Evolutionary conservation across 352 stramenopile species (phyloP).

Genomic region (Phytopythium sindhum): DNA sequence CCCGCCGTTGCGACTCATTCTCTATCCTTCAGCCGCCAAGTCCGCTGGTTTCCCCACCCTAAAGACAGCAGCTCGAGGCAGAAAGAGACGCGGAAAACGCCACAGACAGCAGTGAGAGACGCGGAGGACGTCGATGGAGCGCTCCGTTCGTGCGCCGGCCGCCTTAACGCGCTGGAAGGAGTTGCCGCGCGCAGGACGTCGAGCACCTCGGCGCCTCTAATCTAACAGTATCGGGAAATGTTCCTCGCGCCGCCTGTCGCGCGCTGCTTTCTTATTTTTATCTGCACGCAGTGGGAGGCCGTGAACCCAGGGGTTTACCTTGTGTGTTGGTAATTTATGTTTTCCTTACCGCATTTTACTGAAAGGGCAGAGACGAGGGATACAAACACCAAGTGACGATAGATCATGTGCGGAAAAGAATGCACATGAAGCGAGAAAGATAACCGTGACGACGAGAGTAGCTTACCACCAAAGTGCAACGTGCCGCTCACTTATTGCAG

Average conservation of each 20-base stretch:
- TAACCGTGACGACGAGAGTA: background rate
- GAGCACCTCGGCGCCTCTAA: no score
- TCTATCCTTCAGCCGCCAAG: background rate
- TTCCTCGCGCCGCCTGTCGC: background rate
- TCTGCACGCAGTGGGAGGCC: background rate
- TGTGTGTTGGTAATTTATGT: no score
- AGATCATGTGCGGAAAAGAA: background rate
- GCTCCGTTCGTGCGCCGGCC: no score
- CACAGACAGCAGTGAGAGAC: no score
- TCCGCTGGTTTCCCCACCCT: no score
- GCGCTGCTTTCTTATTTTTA: background rate
- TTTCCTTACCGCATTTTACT: background rate
- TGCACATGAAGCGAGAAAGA: background rate
- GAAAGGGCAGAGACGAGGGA: background rate
- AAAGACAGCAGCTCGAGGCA: no score
- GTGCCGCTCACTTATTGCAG: background rate
- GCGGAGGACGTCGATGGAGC: no score
- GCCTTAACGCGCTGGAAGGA: no score
- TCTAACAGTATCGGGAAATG: no score
- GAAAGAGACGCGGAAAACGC: no score
- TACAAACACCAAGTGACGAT: background rate
- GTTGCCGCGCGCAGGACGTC: no score
- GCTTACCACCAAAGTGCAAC: background rate
- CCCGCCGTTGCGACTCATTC: constrained; percentile 1
- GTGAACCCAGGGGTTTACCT: background rate